Conservation (phyloP, 208 protist genomes). For the Crithidia mellificae region DNA sequence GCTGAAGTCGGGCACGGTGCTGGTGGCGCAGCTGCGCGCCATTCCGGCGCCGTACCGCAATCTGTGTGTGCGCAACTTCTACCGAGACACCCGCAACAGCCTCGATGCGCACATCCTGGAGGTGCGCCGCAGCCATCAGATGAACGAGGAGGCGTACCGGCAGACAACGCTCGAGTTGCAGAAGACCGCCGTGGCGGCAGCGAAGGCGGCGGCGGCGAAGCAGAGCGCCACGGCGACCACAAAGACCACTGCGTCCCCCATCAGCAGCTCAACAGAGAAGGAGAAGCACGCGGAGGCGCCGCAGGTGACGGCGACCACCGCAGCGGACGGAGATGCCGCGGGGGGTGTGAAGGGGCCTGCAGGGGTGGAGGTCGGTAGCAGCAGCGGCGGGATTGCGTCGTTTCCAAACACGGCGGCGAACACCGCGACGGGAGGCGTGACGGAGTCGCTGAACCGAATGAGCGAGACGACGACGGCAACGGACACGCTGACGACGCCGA, state of each 20-base stretch:
- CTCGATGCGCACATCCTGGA: constrained; percentile 49
- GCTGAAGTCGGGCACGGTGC: constrained; percentile 30
- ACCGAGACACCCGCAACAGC: constrained; percentile 29
- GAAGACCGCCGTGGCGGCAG: constrained; percentile 2
- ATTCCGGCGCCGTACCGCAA: constrained; percentile 40
- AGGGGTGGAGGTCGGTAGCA: background rate
- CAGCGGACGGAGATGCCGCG: background rate
- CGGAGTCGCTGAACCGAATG: background rate
- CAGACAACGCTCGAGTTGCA: constrained; percentile 29
- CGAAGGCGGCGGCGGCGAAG: constrained; percentile 12
- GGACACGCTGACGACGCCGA: too few relatives aligned
- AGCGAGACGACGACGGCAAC: background rate
- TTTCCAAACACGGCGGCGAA: background rate
- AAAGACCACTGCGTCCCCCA: too few relatives aligned
- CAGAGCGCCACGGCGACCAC: background rate
- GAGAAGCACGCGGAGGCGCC: background rate
- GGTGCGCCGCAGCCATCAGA: constrained; percentile 30
- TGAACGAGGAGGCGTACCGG: constrained; percentile 36
- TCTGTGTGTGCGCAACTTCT: constrained; percentile 41
- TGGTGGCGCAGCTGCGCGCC: constrained; percentile 59
- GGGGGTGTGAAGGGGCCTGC: background rate
- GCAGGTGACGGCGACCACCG: background rate
- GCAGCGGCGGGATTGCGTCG: background rate
- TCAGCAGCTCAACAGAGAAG: too few relatives aligned
- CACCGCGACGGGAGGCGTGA: background rate